phyloP scores from a whole-genome alignment of 352 stramenopile species.

The Globisporangium okanoganense region DNA sequence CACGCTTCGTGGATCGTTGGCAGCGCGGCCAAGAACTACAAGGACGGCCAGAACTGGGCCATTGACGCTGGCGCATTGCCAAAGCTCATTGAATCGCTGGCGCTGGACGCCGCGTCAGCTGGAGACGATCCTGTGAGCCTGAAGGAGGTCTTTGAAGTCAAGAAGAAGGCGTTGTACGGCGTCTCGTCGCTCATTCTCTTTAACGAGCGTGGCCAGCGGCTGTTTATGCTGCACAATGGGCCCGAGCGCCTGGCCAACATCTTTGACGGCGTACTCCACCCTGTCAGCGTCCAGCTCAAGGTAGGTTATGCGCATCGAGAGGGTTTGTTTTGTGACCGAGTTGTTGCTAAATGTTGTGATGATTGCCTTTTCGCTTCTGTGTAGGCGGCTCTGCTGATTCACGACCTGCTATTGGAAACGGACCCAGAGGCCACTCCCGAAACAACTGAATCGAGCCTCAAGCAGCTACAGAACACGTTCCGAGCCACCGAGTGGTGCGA shows the following conservation, averaged over 20 bases:
- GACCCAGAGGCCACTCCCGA: not conserved
- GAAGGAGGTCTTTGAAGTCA: conserved; percentile 52
- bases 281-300: conserved; percentile 62
- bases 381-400: conserved; percentile 58
- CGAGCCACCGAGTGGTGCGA: conserved; percentile 52
- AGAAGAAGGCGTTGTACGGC: conserved; percentile 83
- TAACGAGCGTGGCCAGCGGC: conserved; percentile 60
- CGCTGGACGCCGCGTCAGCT: conserved; percentile 21
- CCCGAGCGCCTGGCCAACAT: conserved; percentile 34
- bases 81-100: conserved; percentile 55
- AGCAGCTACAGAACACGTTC: conserved; percentile 45
- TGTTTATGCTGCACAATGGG: conserved; percentile 52
- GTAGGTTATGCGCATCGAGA: conserved; percentile 17
- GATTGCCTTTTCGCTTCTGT: not conserved
- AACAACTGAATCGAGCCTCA: conserved; percentile 25
- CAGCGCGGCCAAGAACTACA: conserved; percentile 81
- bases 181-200: conserved; percentile 66
- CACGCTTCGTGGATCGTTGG: conserved; percentile 68
- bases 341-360: not conserved
- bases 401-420: conserved; percentile 60
- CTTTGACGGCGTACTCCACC: conserved; percentile 32
- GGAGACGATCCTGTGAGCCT: not conserved
- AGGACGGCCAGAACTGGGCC: conserved; percentile 76
- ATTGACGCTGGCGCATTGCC: conserved; percentile 73
- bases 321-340: not conserved